Percentiles rank a stretch among this genome's conserved stretches.
Conservation (phyloP, 1,139 yeast species). For the Candida buenavistaensis region DNA sequence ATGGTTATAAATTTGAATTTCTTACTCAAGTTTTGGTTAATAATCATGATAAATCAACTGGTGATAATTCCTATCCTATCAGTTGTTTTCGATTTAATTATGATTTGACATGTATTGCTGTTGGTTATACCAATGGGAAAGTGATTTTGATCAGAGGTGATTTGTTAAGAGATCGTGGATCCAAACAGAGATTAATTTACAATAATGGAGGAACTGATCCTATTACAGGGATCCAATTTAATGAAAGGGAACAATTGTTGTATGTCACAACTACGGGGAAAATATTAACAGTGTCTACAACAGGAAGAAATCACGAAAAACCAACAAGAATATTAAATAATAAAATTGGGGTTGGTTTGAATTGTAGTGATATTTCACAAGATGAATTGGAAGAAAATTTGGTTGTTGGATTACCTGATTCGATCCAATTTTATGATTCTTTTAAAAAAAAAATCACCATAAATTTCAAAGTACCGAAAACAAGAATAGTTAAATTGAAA, state of each 20-base stretch:
- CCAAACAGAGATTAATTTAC: slow-evolving; percentile 78
- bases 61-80: slow-evolving; percentile 66
- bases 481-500: slow-evolving; percentile 43
- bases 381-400: slow-evolving; percentile 35
- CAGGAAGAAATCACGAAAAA: slow-evolving; percentile 73
- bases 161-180: slow-evolving; percentile 81
- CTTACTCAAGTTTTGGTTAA: slow-evolving; percentile 13
- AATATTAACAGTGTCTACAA: slow-evolving; percentile 71
- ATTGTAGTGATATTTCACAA: slow-evolving; percentile 51
- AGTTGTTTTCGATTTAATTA: slow-evolving; percentile 60
- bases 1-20: slow-evolving; percentile 13
- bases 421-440: slow-evolving; percentile 54
- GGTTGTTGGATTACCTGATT: slow-evolving; percentile 55
- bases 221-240: slow-evolving; percentile 70
- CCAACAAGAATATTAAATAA: slow-evolving; percentile 65
- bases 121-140: slow-evolving; percentile 88
- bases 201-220: slow-evolving; percentile 62
- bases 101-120: slow-evolving; percentile 66
- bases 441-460: slow-evolving; percentile 58
- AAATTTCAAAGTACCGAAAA: slow-evolving; percentile 60
- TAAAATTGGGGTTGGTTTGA: slow-evolving; percentile 66
- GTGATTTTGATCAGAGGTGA: slow-evolving; percentile 87
- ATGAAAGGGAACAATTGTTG: slow-evolving; percentile 41
- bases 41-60: slow-evolving; percentile 5
- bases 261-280: slow-evolving; percentile 71